Evolutionary conservation across 2,329 filamentous ascomycete genomes (phyloP).

Genomic region (Hypoxylon sp.): DNA sequence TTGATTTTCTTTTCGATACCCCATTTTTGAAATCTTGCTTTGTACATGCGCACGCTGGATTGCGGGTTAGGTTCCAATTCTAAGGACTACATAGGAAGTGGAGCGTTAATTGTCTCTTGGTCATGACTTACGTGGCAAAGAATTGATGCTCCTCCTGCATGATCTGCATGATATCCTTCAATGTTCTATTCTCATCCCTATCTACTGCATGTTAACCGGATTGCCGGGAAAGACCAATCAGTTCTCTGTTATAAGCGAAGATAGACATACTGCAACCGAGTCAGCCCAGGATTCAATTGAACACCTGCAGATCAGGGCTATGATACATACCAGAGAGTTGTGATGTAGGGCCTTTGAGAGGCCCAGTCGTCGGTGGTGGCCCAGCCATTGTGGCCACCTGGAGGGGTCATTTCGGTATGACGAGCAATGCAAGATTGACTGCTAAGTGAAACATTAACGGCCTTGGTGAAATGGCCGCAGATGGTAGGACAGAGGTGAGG

Average conservation of each 20-base stretch:
- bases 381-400: slow-evolving; percentile 43
- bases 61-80: slow-evolving; percentile 24
- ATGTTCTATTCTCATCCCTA: slow-evolving; percentile 48
- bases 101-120: background rate
- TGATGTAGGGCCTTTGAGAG: slow-evolving; percentile 43
- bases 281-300: slow-evolving; percentile 16
- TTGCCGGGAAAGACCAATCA: background rate
- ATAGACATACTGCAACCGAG: slow-evolving; percentile 27
- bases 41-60: slow-evolving; percentile 49
- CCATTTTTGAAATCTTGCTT: slow-evolving; percentile 50
- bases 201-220: slow-evolving; percentile 31
- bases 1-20: slow-evolving; percentile 51
- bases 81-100: slow-evolving; percentile 10
- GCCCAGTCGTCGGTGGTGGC: slow-evolving; percentile 47
- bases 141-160: slow-evolving; percentile 62
- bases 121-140: slow-evolving; percentile 55
- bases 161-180: slow-evolving; percentile 48
- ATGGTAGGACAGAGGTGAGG: slow-evolving; percentile 16
- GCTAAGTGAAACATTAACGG: slow-evolving; percentile 7
- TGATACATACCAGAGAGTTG: slow-evolving; percentile 38
- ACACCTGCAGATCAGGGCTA: background rate
- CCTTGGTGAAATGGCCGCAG: slow-evolving; percentile 3
- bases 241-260: slow-evolving; percentile 15
- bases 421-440: slow-evolving; percentile 9
- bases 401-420: slow-evolving; percentile 39